These are phyloP conservation scores for Leptodontidium sp. DNA, from an alignment of 2,329 filamentous ascomycete species.

Conservation along the genomic window DNA sequence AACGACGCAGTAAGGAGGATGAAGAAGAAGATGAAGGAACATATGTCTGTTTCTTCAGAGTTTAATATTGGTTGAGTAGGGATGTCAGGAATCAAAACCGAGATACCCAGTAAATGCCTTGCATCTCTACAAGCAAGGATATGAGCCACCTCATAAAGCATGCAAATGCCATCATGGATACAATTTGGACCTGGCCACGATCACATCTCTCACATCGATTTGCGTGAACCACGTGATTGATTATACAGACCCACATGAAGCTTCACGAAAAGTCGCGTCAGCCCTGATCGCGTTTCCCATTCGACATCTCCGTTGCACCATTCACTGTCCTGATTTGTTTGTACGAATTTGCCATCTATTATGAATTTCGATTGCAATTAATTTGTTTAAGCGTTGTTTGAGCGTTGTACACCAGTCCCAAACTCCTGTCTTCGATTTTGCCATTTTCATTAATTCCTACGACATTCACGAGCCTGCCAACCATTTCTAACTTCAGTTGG, in stretches of 20 bases:
- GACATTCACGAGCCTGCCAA: not conserved
- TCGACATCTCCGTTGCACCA: not conserved
- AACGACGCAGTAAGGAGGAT: slow-evolving; percentile 69
- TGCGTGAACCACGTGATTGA: not conserved
- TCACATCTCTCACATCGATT: not conserved
- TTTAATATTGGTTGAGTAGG: slow-evolving; percentile 69
- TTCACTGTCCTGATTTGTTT: not conserved
- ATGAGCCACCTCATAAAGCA: not conserved
- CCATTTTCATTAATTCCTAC: not conserved
- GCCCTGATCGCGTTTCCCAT: not conserved
- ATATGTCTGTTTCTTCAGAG: slow-evolving; percentile 66
- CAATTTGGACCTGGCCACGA: no score
- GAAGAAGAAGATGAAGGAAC: slow-evolving; percentile 68
- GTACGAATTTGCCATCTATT: not conserved
- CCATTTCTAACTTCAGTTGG: not conserved
- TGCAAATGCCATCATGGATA: no score
- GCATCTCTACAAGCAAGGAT: not conserved
- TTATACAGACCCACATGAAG: not conserved
- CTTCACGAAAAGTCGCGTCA: slow-evolving; percentile 1
- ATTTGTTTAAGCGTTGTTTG: not conserved
- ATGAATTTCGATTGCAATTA: not conserved
- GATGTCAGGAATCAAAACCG: not conserved
- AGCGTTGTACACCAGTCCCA: not conserved
- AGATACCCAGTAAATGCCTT: not conserved
- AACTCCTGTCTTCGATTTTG: not conserved